Conservation (phyloP, 2,329 filamentous ascomycete genomes). For the Neonectria ditissima region DNA sequence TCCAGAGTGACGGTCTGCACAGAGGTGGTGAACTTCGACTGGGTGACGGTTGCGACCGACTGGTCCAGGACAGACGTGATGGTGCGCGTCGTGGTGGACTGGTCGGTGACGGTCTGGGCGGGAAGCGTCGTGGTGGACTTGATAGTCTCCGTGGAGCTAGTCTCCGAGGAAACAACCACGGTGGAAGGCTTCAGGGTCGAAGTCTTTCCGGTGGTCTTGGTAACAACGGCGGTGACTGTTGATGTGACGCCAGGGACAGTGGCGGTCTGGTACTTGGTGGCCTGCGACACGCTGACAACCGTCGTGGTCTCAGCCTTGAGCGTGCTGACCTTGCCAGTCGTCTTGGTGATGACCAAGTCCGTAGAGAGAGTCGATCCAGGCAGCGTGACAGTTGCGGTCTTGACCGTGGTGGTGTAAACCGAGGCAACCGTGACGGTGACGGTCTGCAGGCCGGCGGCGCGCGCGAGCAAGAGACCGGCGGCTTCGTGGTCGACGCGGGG, state of each 20-base stretch:
- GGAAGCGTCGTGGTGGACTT: slow-evolving; percentile 21
- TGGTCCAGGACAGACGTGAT: slow-evolving; percentile 28
- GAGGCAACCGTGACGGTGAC: slow-evolving; percentile 16
- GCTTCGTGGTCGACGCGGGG: not conserved
- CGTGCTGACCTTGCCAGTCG: slow-evolving; percentile 38
- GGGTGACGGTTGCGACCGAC: slow-evolving; percentile 20
- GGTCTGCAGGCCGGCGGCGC: slow-evolving; percentile 9
- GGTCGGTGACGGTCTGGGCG: slow-evolving; percentile 14
- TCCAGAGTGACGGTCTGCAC: slow-evolving; percentile 36
- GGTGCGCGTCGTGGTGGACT: slow-evolving; percentile 17
- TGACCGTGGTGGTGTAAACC: slow-evolving; percentile 9
- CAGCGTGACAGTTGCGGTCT: slow-evolving; percentile 23
- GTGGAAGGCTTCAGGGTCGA: slow-evolving; percentile 39
- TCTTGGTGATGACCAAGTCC: slow-evolving; percentile 29
- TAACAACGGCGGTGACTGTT: slow-evolving; percentile 28
- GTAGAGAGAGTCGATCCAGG: slow-evolving; percentile 34
- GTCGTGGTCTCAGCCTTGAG: slow-evolving; percentile 37
- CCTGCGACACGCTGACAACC: not conserved
- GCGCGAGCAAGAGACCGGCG: slow-evolving; percentile 1
- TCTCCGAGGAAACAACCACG: slow-evolving; percentile 28
- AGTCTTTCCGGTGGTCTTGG: slow-evolving; percentile 37
- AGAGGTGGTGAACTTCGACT: slow-evolving; percentile 11
- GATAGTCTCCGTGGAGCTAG: slow-evolving; percentile 27
- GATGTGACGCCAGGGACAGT: slow-evolving; percentile 32
- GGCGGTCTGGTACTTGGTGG: slow-evolving; percentile 18